Percentiles rank a stretch among this genome's conserved stretches.
phyloP scores from a whole-genome alignment of 371 early-diverging fungal genomes.

The Nematocida displodere region DNA sequence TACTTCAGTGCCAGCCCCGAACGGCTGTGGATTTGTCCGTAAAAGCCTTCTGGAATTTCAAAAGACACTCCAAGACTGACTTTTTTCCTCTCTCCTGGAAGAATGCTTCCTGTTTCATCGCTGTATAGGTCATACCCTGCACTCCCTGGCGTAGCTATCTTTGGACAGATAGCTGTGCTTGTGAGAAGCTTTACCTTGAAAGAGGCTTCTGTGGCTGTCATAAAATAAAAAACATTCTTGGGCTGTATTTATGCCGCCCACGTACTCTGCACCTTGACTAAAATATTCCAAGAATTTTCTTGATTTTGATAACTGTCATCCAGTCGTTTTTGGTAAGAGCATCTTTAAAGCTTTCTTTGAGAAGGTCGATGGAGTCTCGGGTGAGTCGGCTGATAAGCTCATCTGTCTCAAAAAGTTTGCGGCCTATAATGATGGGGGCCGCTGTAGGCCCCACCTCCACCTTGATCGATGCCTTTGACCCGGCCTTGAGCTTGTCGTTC shows the following conservation, averaged over 20 bases:
- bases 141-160: conserved; percentile 27
- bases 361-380: conserved; percentile 83
- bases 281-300: conserved; percentile 64
- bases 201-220: not conserved
- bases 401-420: conserved; percentile 84
- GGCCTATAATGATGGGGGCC: conserved; percentile 79
- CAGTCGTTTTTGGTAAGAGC: conserved; percentile 87
- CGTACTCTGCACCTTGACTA: too few species aligned
- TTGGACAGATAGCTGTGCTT: not conserved
- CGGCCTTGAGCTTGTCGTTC: conserved; percentile 70
- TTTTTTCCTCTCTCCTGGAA: conserved; percentile 70
- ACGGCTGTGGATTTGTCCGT: conserved; percentile 87
- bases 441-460: conserved; percentile 80
- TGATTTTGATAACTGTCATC: conserved; percentile 74
- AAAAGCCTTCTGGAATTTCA: conserved; percentile 75
- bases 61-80: conserved; percentile 76
- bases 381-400: conserved; percentile 71
- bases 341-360: conserved; percentile 86
- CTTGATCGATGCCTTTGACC: conserved; percentile 85
- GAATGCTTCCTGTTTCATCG: conserved; percentile 69
- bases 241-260: not conserved
- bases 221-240: not conserved
- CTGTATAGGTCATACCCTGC: conserved; percentile 89
- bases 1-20: conserved; percentile 78
- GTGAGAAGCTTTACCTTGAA: conserved; percentile 42